Base-by-base conservation (phyloP, 2,329 filamentous ascomycete species). In the Chrysoporthe deuterocubensis region DNA sequence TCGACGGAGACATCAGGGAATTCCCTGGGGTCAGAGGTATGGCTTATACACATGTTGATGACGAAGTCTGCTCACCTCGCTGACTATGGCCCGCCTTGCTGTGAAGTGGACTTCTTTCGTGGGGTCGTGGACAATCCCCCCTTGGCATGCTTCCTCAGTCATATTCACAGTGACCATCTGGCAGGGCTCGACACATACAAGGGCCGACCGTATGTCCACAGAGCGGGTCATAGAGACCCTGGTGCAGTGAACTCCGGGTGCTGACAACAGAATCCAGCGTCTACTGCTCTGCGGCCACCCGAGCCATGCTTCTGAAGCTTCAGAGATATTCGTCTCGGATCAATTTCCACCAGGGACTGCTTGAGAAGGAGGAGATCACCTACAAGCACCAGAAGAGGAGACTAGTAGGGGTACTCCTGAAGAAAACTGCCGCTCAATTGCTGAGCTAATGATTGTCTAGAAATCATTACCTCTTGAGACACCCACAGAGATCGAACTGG, bases 91-190 rank as follows among this genome's bases (percentile, higher is more conserved):
- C 42, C 4, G 18, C 73, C 14, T 21, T 21, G n/a, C 6, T 18
- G 34, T 18, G 11, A 66, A 92, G 90, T 97, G 71, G 94, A 97
- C 78, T 93, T 90, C 80, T 97, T 97, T 74, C 87, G 92, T 81
- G 79, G 18, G 82, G 84, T 59, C 79, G 82, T 57, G 1, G 59
- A 64, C 13, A 61, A 68, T 26, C 85, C 91, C 4, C 92, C 93
- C 0, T 79, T 96, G 66, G 94, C 92, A 18, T 96, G 91, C 77
- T 97, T 98, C 75, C 83, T 98, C 37, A 96, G 92, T 78, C 95
- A 98, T 85, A 89, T 96, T 2, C 95, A 97, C 76, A 96, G 91
- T 71, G 94, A 97, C 74, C 95, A 97, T 78, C 85, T 97, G 1
- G 85, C 86, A 46, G 94, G 95, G 0, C 84, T 97, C 1, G 93